A percentile compares a stretch with the other conserved stretches of the same genome.
Evolutionary conservation across 106 monocot species (phyloP).

Genomic region (Phalaenopsis aphrodite): DNA sequence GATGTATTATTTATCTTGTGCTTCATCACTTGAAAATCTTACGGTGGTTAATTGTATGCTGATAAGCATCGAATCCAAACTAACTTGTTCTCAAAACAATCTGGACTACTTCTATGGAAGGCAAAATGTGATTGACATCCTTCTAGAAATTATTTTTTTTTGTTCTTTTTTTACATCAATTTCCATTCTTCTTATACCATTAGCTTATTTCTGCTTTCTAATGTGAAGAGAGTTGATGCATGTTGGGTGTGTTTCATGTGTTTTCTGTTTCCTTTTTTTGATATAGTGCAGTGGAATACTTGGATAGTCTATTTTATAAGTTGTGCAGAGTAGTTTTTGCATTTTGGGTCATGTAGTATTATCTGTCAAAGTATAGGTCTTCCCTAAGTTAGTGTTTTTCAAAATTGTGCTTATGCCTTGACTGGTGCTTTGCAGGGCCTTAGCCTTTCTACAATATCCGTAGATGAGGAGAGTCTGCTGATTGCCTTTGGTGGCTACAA

Average conservation of each 20-base stretch:
- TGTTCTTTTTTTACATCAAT: no score
- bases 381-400: background rate
- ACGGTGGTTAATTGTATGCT: background rate
- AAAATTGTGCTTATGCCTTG: background rate
- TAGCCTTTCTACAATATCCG: slow-evolving; percentile 50
- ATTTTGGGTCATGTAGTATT: background rate
- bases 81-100: background rate
- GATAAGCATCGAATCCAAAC: background rate
- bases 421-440: slow-evolving; percentile 55
- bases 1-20: background rate
- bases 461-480: slow-evolving; percentile 62
- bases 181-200: no score
- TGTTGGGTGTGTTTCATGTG: background rate
- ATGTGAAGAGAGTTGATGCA: background rate
- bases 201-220: background rate
- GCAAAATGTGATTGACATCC: background rate
- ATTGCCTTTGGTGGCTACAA: slow-evolving; percentile 98
- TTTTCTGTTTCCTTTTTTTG: background rate
- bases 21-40: background rate
- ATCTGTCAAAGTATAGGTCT: background rate
- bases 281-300: background rate
- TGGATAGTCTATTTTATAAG: background rate
- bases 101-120: background rate
- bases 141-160: no score
- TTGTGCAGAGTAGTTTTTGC: background rate